Conservation (phyloP, 2,329 filamentous ascomycete genomes). For the Cephalotrichum gorgonifer region DNA sequence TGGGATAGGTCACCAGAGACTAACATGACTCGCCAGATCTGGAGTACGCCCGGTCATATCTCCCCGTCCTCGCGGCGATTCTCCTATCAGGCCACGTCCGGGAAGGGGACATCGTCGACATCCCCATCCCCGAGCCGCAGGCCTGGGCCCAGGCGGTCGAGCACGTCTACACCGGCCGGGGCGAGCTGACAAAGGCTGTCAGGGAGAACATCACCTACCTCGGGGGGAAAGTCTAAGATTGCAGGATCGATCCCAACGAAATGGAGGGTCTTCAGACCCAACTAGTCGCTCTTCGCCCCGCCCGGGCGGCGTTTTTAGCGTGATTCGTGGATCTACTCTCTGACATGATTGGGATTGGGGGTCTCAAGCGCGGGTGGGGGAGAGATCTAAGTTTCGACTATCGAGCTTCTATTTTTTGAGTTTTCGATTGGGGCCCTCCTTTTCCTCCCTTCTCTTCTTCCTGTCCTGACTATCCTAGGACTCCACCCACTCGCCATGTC, state of each 20-base stretch:
- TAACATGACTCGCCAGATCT: conserved; percentile 25
- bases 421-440: neutral
- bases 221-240: conserved; percentile 32
- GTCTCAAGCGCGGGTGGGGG: neutral
- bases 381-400: neutral
- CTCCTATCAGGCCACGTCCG: conserved; percentile 42
- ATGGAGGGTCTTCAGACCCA: no score
- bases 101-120: conserved; percentile 42
- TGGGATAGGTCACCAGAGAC: neutral
- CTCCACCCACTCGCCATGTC: neutral
- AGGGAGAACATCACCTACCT: conserved; percentile 44
- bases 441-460: neutral
- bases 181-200: conserved; percentile 32
- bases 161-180: conserved; percentile 43
- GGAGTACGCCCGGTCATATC: conserved; percentile 32
- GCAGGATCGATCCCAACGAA: neutral
- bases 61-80: conserved; percentile 44
- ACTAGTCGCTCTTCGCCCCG: no score
- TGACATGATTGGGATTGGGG: no score
- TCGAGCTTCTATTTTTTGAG: neutral
- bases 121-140: conserved; percentile 46
- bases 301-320: no score
- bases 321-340: no score
- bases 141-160: conserved; percentile 45
- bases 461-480: neutral